phyloP scores from a whole-genome alignment of 2,329 filamentous ascomycete genomes.

The Fusarium anguioides region DNA sequence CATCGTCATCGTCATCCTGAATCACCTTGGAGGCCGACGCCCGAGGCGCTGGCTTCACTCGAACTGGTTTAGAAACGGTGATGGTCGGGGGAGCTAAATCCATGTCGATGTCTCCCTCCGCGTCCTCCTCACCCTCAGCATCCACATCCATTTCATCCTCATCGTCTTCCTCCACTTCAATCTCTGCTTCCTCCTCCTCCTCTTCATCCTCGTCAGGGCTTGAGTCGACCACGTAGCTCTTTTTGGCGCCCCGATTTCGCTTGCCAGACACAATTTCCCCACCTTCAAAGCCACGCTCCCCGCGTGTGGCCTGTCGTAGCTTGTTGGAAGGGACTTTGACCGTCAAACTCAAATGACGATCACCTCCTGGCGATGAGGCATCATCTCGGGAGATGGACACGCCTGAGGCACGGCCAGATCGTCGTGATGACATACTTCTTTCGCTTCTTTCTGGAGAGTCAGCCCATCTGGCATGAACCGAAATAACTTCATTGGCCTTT shows the following conservation, averaged over 20 bases:
- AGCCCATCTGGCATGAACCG: conserved; percentile 56
- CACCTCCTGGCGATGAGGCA: conserved; percentile 59
- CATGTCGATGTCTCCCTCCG: conserved; percentile 61
- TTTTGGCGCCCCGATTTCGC: conserved; percentile 66
- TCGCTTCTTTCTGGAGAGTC: conserved; percentile 53
- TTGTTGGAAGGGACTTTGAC: conserved; percentile 65
- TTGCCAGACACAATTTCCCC: conserved; percentile 63
- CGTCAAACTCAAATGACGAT: conserved; percentile 59
- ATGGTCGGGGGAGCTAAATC: conserved; percentile 55
- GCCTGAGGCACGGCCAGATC: conserved; percentile 60
- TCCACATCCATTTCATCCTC: conserved; percentile 56
- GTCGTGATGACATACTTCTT: conserved; percentile 63
- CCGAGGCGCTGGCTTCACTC: conserved; percentile 51
- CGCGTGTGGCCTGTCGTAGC: conserved; percentile 62
- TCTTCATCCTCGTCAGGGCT: conserved; percentile 61
- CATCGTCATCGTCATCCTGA: conserved; percentile 59
- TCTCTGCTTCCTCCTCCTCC: conserved; percentile 52
- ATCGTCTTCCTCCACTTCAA: conserved; percentile 56
- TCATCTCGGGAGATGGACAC: conserved; percentile 58
- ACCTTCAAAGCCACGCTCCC: conserved; percentile 54
- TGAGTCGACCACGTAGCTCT: conserved; percentile 70
- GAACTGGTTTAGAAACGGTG: conserved; percentile 60
- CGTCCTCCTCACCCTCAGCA: conserved; percentile 59
- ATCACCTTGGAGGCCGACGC: conserved; percentile 49
- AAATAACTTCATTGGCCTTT: conserved; percentile 57